These are phyloP conservation scores for Nannochloropsis gaditana DNA, from an alignment of 108 stramenopile species.

Conservation along the genomic window DNA sequence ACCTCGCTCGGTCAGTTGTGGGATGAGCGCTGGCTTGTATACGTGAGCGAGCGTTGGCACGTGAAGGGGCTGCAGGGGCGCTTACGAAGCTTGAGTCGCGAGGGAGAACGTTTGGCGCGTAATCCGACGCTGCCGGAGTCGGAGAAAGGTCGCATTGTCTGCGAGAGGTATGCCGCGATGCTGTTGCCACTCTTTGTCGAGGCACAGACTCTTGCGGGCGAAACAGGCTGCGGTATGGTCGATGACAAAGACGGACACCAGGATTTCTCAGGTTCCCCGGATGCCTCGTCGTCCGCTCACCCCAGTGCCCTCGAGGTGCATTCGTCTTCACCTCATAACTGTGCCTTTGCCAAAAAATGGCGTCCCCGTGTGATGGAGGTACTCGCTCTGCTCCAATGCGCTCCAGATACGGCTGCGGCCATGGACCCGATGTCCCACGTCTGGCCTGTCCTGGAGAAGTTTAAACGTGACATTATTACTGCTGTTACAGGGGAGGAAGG, in stretches of 20 bases:
- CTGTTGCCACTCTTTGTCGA: conserved; percentile 2
- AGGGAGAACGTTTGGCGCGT: not conserved
- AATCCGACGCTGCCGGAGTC: not conserved
- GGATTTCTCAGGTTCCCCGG: not conserved
- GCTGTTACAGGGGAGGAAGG: not conserved
- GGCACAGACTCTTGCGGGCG: not conserved
- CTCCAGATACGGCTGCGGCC: not conserved
- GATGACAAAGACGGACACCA: not conserved
- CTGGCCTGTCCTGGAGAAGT: not conserved
- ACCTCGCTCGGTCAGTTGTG: not conserved
- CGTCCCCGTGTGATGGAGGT: not conserved
- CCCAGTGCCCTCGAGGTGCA: not conserved
- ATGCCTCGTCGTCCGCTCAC: not conserved
- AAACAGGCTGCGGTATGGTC: not conserved
- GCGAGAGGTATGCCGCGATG: not conserved
- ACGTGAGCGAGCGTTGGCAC: conserved; percentile 4
- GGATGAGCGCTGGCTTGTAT: not conserved
- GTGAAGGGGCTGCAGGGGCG: conserved; percentile 5
- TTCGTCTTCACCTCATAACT: not conserved
- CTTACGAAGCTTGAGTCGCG: not conserved
- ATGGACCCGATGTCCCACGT: not conserved
- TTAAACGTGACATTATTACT: not conserved
- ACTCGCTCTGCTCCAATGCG: not conserved
- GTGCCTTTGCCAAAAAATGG: not conserved
- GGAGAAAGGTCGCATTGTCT: not conserved